Percentiles rank a stretch among this genome's conserved stretches.
These are phyloP conservation scores for Aureobasidium subglaciale DNA, from an alignment of 2,329 filamentous ascomycete genomes.

Conservation along the genomic window DNA sequence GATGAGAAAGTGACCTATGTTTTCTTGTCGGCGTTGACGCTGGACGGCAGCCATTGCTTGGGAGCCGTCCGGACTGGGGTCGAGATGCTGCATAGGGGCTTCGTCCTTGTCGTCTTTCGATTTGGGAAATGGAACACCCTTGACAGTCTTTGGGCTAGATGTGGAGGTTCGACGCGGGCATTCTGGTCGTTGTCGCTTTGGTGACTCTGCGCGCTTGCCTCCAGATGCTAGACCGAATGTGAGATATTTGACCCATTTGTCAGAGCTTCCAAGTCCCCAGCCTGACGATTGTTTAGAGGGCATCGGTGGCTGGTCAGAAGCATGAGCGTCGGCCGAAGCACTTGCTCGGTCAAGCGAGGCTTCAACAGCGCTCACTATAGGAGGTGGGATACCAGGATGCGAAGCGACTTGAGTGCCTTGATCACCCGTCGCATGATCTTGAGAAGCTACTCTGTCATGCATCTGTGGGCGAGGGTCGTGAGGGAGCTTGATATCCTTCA, in stretches of 20 bases:
- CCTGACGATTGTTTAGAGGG: slow-evolving; percentile 18
- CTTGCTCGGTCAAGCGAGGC: slow-evolving; percentile 38
- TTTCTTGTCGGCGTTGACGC: slow-evolving; percentile 36
- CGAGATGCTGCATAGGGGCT: slow-evolving; percentile 22
- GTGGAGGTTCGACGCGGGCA: slow-evolving; percentile 20
- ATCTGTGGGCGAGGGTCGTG: slow-evolving; percentile 19
- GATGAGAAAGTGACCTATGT: slow-evolving; percentile 56
- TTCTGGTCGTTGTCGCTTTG: slow-evolving; percentile 20
- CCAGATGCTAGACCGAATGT: slow-evolving; percentile 36
- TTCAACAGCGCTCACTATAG: slow-evolving; percentile 40
- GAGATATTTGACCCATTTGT: slow-evolving; percentile 45
- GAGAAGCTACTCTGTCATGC: slow-evolving; percentile 23
- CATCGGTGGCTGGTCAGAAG: not conserved
- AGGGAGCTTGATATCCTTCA: slow-evolving; percentile 2
- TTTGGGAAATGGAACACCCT: slow-evolving; percentile 6
- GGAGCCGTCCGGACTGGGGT: slow-evolving; percentile 34
- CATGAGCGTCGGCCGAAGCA: slow-evolving; percentile 27
- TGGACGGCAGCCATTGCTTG: slow-evolving; percentile 57
- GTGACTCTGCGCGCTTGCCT: slow-evolving; percentile 15
- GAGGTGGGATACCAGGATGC: slow-evolving; percentile 38
- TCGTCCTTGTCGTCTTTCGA: slow-evolving; percentile 18
- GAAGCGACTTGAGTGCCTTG: slow-evolving; percentile 11
- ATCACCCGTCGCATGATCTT: slow-evolving; percentile 21
- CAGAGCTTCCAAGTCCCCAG: slow-evolving; percentile 34
- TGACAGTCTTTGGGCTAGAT: slow-evolving; percentile 20